phyloP scores from a whole-genome alignment of 768 basidiomycete genomes.

The Mycena belliarum region DNA sequence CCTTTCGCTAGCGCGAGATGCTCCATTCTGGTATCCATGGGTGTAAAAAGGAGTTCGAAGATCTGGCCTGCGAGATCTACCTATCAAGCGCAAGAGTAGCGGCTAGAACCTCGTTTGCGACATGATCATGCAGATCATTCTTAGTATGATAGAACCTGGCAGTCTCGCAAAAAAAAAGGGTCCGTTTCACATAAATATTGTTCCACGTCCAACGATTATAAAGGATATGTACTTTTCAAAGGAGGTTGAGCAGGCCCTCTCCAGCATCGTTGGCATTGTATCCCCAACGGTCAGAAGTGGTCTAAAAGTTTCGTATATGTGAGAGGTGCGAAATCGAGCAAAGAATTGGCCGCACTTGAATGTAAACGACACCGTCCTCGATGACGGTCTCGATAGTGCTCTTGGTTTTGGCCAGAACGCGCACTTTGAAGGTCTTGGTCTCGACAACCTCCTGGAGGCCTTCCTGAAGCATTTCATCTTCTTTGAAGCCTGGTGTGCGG shows the following conservation, averaged over 20 bases:
- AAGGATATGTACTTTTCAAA: conserved; percentile 23
- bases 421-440: conserved; percentile 39
- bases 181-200: too few relatives aligned
- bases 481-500: conserved; percentile 31
- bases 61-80: too few relatives aligned
- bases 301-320: too few relatives aligned
- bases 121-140: too few relatives aligned
- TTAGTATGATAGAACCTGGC: too few relatives aligned
- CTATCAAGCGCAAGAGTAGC: too few relatives aligned
- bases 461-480: conserved; percentile 43
- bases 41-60: too few relatives aligned
- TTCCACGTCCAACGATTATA: too few relatives aligned
- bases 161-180: too few relatives aligned
- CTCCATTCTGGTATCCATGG: too few relatives aligned
- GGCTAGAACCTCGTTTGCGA: too few relatives aligned
- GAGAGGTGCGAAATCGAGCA: background rate
- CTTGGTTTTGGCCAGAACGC: conserved; percentile 35
- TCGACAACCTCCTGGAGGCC: conserved; percentile 36
- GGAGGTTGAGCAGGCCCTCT: conserved; percentile 26
- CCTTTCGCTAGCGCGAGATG: too few relatives aligned
- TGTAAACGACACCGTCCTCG: conserved; percentile 37
- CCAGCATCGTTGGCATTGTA: conserved; percentile 28
- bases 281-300: conserved; percentile 14
- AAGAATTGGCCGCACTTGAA: conserved; percentile 25
- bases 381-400: conserved; percentile 34